Percentiles rank a stretch among this genome's conserved stretches.
phyloP scores from a whole-genome alignment of 208 protist species.

The Trypanosoma lewisi region DNA sequence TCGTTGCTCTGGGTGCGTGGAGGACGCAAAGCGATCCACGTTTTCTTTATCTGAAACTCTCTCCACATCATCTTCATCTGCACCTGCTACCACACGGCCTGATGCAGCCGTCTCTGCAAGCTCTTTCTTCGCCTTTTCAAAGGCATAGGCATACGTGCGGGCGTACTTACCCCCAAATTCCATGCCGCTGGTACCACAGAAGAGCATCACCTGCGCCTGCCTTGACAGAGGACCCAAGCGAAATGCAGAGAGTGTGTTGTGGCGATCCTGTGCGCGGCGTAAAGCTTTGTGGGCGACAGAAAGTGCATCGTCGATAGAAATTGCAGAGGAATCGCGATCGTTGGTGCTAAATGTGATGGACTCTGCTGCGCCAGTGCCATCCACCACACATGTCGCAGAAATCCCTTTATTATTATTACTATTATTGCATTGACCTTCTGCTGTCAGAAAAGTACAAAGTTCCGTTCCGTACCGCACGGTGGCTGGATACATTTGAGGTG shows the following conservation, averaged over 20 bases:
- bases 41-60: slow-evolving; percentile 48
- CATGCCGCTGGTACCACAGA: slow-evolving; percentile 57
- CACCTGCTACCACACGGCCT: slow-evolving; percentile 34
- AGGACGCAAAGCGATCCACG: slow-evolving; percentile 82
- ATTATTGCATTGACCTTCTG: slow-evolving; percentile 30
- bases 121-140: slow-evolving; percentile 74
- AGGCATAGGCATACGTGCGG: slow-evolving; percentile 79
- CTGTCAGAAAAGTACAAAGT: slow-evolving; percentile 55
- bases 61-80: slow-evolving; percentile 42
- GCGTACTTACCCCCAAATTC: slow-evolving; percentile 86
- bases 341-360: slow-evolving; percentile 35
- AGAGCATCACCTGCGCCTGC: slow-evolving; percentile 64
- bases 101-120: slow-evolving; percentile 37
- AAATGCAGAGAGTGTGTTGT: slow-evolving; percentile 64
- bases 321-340: slow-evolving; percentile 29
- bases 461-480: slow-evolving; percentile 65
- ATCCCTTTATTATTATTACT: slow-evolving; percentile 9
- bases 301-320: slow-evolving; percentile 59
- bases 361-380: slow-evolving; percentile 69
- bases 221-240: slow-evolving; percentile 58
- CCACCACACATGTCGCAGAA: slow-evolving; percentile 50
- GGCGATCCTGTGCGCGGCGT: slow-evolving; percentile 61
- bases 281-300: slow-evolving; percentile 47
- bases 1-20: slow-evolving; percentile 83
- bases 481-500: slow-evolving; percentile 43